Base-by-base conservation (phyloP, 2,329 filamentous ascomycete species). In the Pseudogymnoascus sp. region DNA sequence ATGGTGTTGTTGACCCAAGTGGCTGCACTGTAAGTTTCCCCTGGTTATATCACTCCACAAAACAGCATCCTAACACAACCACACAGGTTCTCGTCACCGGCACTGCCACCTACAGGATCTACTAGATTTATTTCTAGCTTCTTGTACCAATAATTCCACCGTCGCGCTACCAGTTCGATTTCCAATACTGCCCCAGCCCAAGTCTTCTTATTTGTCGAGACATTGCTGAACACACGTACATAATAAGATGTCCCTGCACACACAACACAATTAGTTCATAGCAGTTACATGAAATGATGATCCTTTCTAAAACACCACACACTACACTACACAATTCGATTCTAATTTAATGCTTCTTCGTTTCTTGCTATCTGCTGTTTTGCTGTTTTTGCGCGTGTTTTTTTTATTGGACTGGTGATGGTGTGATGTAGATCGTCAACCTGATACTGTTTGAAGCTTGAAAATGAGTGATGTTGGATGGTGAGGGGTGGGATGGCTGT, bases 1-100 rank as follows among this genome's bases (percentile, higher is more conserved):
- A 74, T 63, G 70, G 71, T 48, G 67, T 67, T 57, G 69, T 60
- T 25, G 69, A 69, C 8, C 31, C 69, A 23, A 70, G 69, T 34
- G 73, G 73, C 14, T 75, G 73, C 71, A 74, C 73, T 57, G 73
- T 75, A 72, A 73, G 73, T 73, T 16, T 48, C 13, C 36, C 23
- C 34, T 43, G n/a, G 13, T 36, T 6, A 11, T n/a, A 60, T 60
- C 16, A 60, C 13, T 2, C 19, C 28, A 2, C 8, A 5, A 37
- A 39, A 37, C n/a, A 37, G 0, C 1, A n/a, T 10, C 2, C 54
- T 60, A 37, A 60, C 54, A 36, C 43, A 36, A 0, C n/a, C 14
- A 6, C 34, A 2, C 28, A 60, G 54, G 54, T 60, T 14, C 54
- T 60, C 54, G 54, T 60, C 28, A 60, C 54, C 36, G 54, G 54